Percentiles rank a stretch among this genome's conserved stretches.
Conservation (phyloP, 1,284 basidiomycete genomes). For the Moesziomyces sp. region DNA sequence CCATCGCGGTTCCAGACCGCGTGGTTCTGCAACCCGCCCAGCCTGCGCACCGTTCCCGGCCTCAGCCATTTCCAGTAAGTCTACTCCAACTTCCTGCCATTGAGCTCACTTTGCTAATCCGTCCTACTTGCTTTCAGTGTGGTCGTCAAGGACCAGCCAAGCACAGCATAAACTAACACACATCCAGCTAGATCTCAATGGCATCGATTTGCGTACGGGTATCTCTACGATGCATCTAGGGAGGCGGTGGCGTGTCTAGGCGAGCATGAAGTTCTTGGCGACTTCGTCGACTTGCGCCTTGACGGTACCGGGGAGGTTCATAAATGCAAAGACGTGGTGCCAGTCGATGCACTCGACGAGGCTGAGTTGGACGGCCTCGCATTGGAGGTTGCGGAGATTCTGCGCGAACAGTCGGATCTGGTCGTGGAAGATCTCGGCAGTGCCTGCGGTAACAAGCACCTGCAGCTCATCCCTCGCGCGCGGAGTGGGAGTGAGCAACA, state of each 20-base stretch:
- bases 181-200: too few relatives aligned
- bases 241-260: background rate
- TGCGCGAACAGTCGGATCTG: constrained; percentile 17
- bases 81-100: constrained; percentile 67
- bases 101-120: background rate
- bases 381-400: constrained; percentile 12
- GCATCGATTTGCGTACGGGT: too few relatives aligned
- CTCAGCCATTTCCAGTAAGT: constrained; percentile 54
- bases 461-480: constrained; percentile 2
- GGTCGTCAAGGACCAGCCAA: constrained; percentile 75
- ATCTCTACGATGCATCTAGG: too few relatives aligned
- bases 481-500: constrained; percentile 3
- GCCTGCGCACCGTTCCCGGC: constrained; percentile 45
- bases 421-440: constrained; percentile 27
- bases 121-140: constrained; percentile 78
- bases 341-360: constrained; percentile 30
- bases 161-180: background rate
- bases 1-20: constrained; percentile 34
- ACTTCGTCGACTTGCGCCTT: constrained; percentile 34
- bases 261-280: constrained; percentile 31
- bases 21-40: constrained; percentile 57
- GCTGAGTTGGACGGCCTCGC: constrained; percentile 13
- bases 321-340: constrained; percentile 38
- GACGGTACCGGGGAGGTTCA: constrained; percentile 27
- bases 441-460: constrained; percentile 23